Evolutionary conservation across 805 yeast genomes (phyloP).

Genomic region (Sporopachydermia lactativora): DNA sequence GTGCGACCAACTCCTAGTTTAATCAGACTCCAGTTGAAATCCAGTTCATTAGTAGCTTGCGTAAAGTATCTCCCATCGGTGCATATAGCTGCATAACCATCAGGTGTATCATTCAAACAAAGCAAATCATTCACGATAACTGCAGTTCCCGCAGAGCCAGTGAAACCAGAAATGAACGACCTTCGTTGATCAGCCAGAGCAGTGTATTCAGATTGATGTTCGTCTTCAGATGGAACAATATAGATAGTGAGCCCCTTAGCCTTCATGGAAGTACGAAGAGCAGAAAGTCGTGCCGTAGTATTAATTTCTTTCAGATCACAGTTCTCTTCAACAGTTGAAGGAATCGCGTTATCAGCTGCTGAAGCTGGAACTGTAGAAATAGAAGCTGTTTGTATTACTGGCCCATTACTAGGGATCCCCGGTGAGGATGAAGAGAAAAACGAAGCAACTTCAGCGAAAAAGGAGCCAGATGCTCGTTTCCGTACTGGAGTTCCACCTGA

Average conservation of each 20-base stretch:
- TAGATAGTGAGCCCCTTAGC: slow-evolving; percentile 55
- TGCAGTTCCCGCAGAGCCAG: slow-evolving; percentile 90
- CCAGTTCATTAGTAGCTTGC: slow-evolving; percentile 80
- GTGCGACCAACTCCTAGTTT: slow-evolving; percentile 52
- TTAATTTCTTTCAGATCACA: slow-evolving; percentile 29
- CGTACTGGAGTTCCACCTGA: not conserved
- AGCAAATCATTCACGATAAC: slow-evolving; percentile 45
- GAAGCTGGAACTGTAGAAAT: slow-evolving; percentile 9
- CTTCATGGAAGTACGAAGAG: slow-evolving; percentile 52
- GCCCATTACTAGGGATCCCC: not conserved
- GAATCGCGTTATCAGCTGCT: slow-evolving; percentile 5
- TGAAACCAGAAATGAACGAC: slow-evolving; percentile 72
- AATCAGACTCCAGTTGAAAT: slow-evolving; percentile 62
- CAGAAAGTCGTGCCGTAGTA: slow-evolving; percentile 43
- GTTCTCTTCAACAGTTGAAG: not conserved
- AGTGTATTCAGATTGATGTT: slow-evolving; percentile 87
- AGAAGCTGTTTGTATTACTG: slow-evolving; percentile 8
- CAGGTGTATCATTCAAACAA: slow-evolving; percentile 27
- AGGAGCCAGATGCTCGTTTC: not conserved
- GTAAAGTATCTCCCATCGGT: slow-evolving; percentile 93
- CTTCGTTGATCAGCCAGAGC: slow-evolving; percentile 71
- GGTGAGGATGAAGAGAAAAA: not conserved
- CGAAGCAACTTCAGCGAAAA: not conserved
- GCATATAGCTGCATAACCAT: slow-evolving; percentile 64
- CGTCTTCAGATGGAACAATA: slow-evolving; percentile 78